Evolutionary conservation across 164 flowering plant species (phyloP), one percentile per base, ranked within the genome.

Genomic region (Magnolia officinalis): DNA sequence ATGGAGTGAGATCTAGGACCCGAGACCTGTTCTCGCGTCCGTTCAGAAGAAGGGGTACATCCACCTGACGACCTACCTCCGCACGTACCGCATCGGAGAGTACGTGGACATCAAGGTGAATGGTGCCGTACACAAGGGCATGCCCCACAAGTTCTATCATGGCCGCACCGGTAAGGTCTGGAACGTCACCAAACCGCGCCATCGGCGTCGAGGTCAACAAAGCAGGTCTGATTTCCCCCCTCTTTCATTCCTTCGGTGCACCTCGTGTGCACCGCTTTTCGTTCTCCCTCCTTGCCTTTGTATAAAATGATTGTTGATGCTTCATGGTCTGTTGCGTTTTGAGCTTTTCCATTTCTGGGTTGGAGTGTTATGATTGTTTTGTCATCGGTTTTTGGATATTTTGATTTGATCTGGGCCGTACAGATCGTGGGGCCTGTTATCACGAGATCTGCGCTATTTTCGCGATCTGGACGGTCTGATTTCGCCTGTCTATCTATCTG

Each of bases 121-220:
- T 58, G 97, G 93, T 3, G 94, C 96, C 29, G 71, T 92, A 29
- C 97, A 92, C 87, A 92, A 92, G 85, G 94, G 97, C 24, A 92
- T 92, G 97, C 97, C 94, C 19, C 97, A 92, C 78, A 92, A 92
- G 86, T 92, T 89, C 85, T 92, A 92, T 87, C 94, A 92, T 82
- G 97, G 95, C 50, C 93, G 93, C 75, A 92, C 97, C 6, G 92
- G 97, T 0, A 84, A 80, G 19, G 90, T 92, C 82, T 92, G 95
- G 95, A 91, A 91, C 77, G 92, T 92, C 80, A 92, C 95, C 84
- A 92, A 92, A 80, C n/a, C 91, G 95, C 18, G 95, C 97, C 70
- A 83, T 92, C 77, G 95, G 97, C 29, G 95, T 92, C 58, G 95
- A 90, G 80, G 70, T 92, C 65, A 90, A 90, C 90, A 90, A n/a